phyloP scores from a whole-genome alignment of 2,329 filamentous ascomycete species.

The Botrytis cinerea region DNA sequence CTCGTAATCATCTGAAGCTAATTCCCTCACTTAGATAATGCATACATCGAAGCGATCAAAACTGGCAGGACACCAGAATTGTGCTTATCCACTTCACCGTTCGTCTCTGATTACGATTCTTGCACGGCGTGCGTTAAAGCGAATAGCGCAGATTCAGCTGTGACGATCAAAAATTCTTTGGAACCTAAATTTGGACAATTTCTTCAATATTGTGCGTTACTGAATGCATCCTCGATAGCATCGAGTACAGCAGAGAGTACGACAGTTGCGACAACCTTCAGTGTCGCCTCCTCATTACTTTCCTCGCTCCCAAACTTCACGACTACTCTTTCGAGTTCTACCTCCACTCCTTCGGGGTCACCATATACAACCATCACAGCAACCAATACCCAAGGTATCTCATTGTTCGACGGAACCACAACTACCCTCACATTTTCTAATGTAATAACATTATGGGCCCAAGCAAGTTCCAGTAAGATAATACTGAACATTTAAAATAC shows the following conservation, averaged over 20 bases:
- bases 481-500: background rate
- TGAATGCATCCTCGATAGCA: background rate
- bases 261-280: background rate
- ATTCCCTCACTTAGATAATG: background rate
- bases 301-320: background rate
- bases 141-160: background rate
- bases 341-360: background rate
- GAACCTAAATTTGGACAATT: background rate
- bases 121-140: background rate
- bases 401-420: slow-evolving; percentile 1
- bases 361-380: slow-evolving; percentile 1
- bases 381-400: background rate
- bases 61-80: background rate
- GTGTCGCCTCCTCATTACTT: background rate
- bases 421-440: background rate
- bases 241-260: background rate
- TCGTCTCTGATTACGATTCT: background rate
- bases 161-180: background rate
- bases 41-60: background rate
- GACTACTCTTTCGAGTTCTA: no score
- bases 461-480: background rate
- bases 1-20: background rate
- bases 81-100: background rate
- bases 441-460: background rate
- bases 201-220: background rate